Evolutionary conservation across 225 moss, liverwort and hornwort species (phyloP).

Genomic region (Sphagnum tenellum): DNA sequence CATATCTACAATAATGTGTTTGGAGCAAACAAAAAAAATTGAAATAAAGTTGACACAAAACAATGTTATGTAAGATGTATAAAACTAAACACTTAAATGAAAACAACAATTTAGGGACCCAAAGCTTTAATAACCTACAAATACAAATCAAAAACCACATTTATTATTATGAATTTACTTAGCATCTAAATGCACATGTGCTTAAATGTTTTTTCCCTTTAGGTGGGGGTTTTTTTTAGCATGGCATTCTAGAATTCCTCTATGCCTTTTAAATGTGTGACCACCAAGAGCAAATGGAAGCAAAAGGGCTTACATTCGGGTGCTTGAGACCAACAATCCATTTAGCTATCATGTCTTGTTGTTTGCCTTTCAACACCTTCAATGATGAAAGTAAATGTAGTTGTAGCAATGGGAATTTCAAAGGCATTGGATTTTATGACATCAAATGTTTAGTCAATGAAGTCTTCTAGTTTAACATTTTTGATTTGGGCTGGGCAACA

Average conservation of each 20-base stretch:
- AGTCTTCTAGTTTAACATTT: not conserved
- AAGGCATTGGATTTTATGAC: not conserved
- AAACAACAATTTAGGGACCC: too few relatives aligned
- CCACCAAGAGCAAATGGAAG: not conserved
- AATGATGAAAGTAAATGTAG: not conserved
- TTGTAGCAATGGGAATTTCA: not conserved
- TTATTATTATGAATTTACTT: too few relatives aligned
- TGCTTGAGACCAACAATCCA: not conserved
- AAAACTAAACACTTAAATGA: too few relatives aligned
- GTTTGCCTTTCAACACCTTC: not conserved
- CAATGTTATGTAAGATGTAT: too few relatives aligned
- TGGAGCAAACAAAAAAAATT: too few relatives aligned
- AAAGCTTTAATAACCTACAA: too few relatives aligned
- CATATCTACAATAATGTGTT: too few relatives aligned
- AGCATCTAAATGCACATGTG: too few relatives aligned
- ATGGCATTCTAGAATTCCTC: not conserved
- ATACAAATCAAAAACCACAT: too few relatives aligned
- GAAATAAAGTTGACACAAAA: too few relatives aligned
- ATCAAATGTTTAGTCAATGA: not conserved
- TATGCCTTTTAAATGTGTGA: not conserved
- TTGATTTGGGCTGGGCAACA: not conserved
- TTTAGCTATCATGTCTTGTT: not conserved
- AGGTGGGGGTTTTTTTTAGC: too few relatives aligned
- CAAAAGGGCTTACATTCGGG: not conserved
- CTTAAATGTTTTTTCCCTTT: too few relatives aligned